These are phyloP conservation scores for Fusarium robinianum DNA, from an alignment of 2,329 filamentous ascomycete genomes.

Conservation along the genomic window DNA sequence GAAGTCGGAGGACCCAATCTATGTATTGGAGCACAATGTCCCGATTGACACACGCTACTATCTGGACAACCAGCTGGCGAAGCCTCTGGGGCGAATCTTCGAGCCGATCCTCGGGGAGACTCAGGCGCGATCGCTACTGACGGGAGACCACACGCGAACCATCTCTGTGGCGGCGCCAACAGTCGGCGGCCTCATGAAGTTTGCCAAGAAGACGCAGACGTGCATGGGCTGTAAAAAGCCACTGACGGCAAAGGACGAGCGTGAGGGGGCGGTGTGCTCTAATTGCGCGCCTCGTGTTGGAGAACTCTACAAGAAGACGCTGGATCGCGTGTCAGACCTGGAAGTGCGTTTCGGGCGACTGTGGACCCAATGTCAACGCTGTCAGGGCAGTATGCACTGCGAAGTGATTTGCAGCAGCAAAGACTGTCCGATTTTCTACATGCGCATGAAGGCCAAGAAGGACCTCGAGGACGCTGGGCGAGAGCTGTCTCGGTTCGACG, in stretches of 20 bases:
- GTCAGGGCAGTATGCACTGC: slow-evolving; percentile 96
- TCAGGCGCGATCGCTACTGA: slow-evolving; percentile 82
- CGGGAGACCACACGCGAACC: slow-evolving; percentile 91
- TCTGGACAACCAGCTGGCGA: slow-evolving; percentile 95
- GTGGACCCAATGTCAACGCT: slow-evolving; percentile 98
- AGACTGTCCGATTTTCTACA: slow-evolving; percentile 99
- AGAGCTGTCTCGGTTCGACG: slow-evolving; percentile 87
- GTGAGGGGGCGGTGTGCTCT: slow-evolving; percentile 82
- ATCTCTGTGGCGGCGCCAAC: slow-evolving; percentile 91
- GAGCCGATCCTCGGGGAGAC: slow-evolving; percentile 96
- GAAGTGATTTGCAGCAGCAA: slow-evolving; percentile 97
- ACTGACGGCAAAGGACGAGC: slow-evolving; percentile 77
- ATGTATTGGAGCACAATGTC: slow-evolving; percentile 94
- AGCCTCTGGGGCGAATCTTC: slow-evolving; percentile 93
- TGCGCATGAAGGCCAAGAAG: slow-evolving; percentile 99
- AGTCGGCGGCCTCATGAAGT: slow-evolving; percentile 96
- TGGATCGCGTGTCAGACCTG: slow-evolving; percentile 86
- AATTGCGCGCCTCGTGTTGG: slow-evolving; percentile 84
- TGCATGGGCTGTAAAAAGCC: slow-evolving; percentile 99
- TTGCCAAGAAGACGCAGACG: slow-evolving; percentile 94
- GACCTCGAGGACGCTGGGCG: slow-evolving; percentile 94
- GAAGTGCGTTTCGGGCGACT: slow-evolving; percentile 90
- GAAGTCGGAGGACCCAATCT: slow-evolving; percentile 95
- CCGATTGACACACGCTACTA: slow-evolving; percentile 99
- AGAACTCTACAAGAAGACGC: slow-evolving; percentile 90